A percentile compares a stretch with the other conserved stretches of the same genome.
Evolutionary conservation across 2,329 filamentous ascomycete species (phyloP).

Genomic region (Cladobotryum protrusum): DNA sequence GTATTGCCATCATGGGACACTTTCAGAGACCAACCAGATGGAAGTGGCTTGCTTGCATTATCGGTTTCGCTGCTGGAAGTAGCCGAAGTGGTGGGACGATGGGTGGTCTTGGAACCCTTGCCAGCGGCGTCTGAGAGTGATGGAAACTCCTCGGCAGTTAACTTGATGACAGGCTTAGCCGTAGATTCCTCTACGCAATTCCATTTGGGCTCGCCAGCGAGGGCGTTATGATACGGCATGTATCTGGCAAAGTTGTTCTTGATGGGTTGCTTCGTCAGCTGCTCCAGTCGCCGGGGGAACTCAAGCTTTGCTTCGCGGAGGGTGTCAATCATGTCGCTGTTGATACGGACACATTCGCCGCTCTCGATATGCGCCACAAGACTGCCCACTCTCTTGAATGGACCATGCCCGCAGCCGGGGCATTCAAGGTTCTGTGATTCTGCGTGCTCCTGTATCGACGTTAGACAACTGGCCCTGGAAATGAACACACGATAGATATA

Average conservation of each 20-base stretch:
- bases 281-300: conserved; percentile 27
- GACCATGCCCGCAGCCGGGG: conserved; percentile 36
- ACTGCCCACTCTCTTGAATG: conserved; percentile 30
- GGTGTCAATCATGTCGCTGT: conserved; percentile 24
- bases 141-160: no score
- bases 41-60: no score
- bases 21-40: no score
- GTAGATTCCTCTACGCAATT: background rate
- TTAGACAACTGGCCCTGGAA: no score
- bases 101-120: no score
- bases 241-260: conserved; percentile 23
- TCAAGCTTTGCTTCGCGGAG: conserved; percentile 31
- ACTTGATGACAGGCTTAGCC: no score
- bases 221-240: conserved; percentile 14
- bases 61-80: no score
- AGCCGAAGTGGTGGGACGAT: no score
- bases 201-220: background rate
- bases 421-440: conserved; percentile 37
- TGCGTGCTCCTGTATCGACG: conserved; percentile 30
- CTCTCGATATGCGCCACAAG: conserved; percentile 43
- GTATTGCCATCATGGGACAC: conserved; percentile 4
- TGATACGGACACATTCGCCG: conserved; percentile 33
- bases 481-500: no score
- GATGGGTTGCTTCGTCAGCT: conserved; percentile 20
- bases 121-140: no score